Evolutionary conservation across 768 basidiomycete species (phyloP), one percentile per base, ranked within the genome.

Genomic region (Podaxis mareebaensis): DNA sequence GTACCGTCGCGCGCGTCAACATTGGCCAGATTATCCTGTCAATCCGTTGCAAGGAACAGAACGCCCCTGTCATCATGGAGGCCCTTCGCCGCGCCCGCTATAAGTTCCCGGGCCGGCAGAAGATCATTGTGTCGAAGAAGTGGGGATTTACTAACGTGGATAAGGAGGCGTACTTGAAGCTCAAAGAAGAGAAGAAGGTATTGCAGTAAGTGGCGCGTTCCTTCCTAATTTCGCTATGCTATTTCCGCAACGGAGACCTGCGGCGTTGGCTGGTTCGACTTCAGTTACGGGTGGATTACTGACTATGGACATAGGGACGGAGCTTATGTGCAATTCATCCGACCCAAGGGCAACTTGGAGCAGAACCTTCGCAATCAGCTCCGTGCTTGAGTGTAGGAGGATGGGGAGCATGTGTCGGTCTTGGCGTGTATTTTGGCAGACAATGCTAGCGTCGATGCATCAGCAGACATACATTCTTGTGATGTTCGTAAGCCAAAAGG

Each of bases 51-150:
- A 96, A 95, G 78, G 96, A 99, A 71, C 68, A 74, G 69, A 95
- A 95, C 76, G 86, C 90, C 44, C 77, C 88, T 30, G 93, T 98
- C 71, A 91, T 97, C 76, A 90, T 93, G 78, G 97, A 99, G 81
- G 96, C 96, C 60, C 90, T 99, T 67, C 93, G 96, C 71, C 95
- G 96, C 70, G 93, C 95, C 11, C 92, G 96, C 60, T 99, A 99
- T 88, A 99, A 99, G 88, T 96, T 95, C 90, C 93, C 94, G n/a
- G 94, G 95, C 62, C 88, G 94, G 73, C 95, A 96, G 83, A 96
- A 96, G 87, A 95, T 96, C 76, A 95, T 96, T 68, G 83, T 95
- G 69, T 93, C 91, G 63, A 94, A 94, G 86, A 97, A 96, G 86
- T 98, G 97, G 95, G 96, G 96, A 65, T 99, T 99, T 83, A 99